These are phyloP conservation scores for Plasmopara muralis DNA, from an alignment of 352 stramenopile genomes.

Conservation along the genomic window DNA sequence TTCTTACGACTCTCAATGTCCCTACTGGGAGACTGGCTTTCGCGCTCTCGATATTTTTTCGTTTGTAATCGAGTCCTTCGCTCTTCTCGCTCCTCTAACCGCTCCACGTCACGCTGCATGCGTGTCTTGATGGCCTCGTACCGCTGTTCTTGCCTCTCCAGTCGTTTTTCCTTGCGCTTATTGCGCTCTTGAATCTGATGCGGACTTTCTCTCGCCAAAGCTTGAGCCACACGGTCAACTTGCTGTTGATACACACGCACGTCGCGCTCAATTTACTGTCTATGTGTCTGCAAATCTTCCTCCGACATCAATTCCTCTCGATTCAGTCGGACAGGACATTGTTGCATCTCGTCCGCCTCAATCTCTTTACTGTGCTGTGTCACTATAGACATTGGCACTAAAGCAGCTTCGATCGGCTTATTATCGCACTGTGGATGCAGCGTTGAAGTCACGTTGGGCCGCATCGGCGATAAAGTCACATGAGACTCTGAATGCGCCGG, in stretches of 20 bases:
- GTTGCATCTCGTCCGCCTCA: not conserved
- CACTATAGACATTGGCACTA: not conserved
- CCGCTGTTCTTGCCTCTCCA: constrained; percentile 44
- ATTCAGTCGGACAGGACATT: constrained; percentile 1
- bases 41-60: constrained; percentile 30
- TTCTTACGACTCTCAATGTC: not conserved
- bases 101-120: constrained; percentile 47
- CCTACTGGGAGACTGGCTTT: constrained; percentile 28
- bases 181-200: constrained; percentile 56
- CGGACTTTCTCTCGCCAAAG: constrained; percentile 50
- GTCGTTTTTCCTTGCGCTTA: constrained; percentile 39
- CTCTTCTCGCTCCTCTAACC: constrained; percentile 37
- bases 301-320: constrained; percentile 10
- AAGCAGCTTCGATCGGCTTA: not conserved
- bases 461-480: constrained; percentile 2
- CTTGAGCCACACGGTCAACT: constrained; percentile 55
- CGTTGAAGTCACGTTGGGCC: constrained; percentile 5
- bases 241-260: constrained; percentile 37
- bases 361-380: constrained; percentile 3
- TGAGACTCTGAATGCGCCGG: constrained; percentile 2
- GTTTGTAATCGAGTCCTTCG: constrained; percentile 23
- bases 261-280: constrained; percentile 32
- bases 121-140: constrained; percentile 36
- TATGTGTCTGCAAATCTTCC: constrained; percentile 21
- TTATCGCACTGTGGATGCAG: constrained; percentile 31